Evolutionary conservation across 306 rosid genomes (phyloP).

Genomic region (Hylodesmum podocarpum): DNA sequence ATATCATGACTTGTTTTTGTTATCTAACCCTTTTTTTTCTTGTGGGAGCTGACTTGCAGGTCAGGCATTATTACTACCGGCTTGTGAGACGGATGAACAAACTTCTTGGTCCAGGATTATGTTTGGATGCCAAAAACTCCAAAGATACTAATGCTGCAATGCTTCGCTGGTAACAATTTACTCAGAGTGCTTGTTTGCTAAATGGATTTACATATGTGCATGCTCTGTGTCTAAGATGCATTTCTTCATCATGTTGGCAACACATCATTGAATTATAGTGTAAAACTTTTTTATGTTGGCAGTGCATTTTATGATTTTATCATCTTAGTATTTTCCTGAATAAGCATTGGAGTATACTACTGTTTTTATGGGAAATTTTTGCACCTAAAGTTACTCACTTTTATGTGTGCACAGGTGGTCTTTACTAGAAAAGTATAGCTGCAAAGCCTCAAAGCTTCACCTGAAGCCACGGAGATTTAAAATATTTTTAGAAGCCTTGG

Average conservation of each 20-base stretch:
- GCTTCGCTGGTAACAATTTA: slow-evolving; percentile 82
- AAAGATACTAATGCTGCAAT: slow-evolving; percentile 97
- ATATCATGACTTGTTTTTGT: slow-evolving; percentile 9
- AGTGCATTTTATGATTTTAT: slow-evolving; percentile 9
- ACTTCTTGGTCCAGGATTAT: slow-evolving; percentile 90
- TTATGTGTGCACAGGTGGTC: slow-evolving; percentile 79
- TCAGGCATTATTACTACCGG: slow-evolving; percentile 97
- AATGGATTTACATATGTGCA: background rate
- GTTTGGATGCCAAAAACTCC: slow-evolving; percentile 87
- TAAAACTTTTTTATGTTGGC: background rate
- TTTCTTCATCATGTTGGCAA: too few relatives aligned
- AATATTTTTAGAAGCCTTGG: slow-evolving; percentile 95
- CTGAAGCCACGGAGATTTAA: slow-evolving; percentile 93
- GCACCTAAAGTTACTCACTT: slow-evolving; percentile 17
- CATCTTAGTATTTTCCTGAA: slow-evolving; percentile 12
- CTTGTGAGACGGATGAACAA: slow-evolving; percentile 99
- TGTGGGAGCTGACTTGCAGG: slow-evolving; percentile 43
- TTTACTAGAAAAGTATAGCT: slow-evolving; percentile 93
- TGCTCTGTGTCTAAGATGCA: background rate
- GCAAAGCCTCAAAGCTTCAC: slow-evolving; percentile 99
- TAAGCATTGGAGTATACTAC: background rate
- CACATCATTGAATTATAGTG: background rate
- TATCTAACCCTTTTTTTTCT: slow-evolving; percentile 21
- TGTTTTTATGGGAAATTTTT: background rate
- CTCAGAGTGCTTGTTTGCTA: slow-evolving; percentile 5